A percentile compares a stretch with the other conserved stretches of the same genome.
These are phyloP conservation scores for Elsinoe necatrix DNA, from an alignment of 2,329 filamentous ascomycete genomes.

Conservation along the genomic window DNA sequence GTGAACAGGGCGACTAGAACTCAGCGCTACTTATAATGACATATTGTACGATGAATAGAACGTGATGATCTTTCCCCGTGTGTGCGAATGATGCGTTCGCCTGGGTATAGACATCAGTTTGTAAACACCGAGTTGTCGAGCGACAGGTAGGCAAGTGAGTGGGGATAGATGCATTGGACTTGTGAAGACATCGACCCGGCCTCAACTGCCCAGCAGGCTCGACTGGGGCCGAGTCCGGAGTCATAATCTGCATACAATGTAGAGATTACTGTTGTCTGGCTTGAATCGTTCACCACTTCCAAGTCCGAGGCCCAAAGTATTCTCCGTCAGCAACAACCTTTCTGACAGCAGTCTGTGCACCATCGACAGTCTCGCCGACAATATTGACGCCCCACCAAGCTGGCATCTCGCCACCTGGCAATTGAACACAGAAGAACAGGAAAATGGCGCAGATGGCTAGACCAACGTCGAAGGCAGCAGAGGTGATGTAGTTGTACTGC, in stretches of 20 bases:
- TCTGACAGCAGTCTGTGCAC: slow-evolving; percentile 16
- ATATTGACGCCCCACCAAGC: slow-evolving; percentile 83
- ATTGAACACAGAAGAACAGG: slow-evolving; percentile 78
- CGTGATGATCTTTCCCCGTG: background rate
- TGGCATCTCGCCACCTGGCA: slow-evolving; percentile 65
- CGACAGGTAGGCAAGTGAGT: no score
- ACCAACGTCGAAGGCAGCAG: slow-evolving; percentile 73
- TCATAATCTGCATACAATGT: no score
- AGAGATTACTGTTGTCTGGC: no score
- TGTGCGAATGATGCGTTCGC: no score
- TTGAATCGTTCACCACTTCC: slow-evolving; percentile 20
- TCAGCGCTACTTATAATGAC: background rate
- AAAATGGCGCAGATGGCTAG: slow-evolving; percentile 77
- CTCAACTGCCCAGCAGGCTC: no score
- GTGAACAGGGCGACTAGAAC: background rate
- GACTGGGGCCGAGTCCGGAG: no score
- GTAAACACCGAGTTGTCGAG: no score
- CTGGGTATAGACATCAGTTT: no score
- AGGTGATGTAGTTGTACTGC: slow-evolving; percentile 86
- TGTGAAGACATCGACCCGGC: no score
- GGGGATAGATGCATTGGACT: no score
- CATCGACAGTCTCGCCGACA: slow-evolving; percentile 17
- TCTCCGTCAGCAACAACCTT: slow-evolving; percentile 51
- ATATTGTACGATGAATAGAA: background rate
- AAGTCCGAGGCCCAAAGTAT: slow-evolving; percentile 52